Evolutionary conservation across 2,329 filamentous ascomycete species (phyloP), one percentile per base, ranked within the genome.

Genomic region (Nigrospora sphaerica): DNA sequence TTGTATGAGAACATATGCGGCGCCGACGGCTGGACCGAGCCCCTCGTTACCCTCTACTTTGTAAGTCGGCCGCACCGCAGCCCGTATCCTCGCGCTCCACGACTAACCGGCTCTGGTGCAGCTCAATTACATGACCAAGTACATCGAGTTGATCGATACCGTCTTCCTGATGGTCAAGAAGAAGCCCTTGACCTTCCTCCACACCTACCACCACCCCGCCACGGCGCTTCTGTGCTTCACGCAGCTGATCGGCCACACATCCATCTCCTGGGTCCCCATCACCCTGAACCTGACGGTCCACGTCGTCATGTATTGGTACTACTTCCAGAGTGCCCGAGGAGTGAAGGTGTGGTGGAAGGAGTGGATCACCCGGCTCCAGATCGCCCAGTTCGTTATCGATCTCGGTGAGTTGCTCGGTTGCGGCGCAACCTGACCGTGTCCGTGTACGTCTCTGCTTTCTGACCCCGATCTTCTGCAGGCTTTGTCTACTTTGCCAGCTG

Each of bases 241-340:
- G 44, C 91, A 96, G 75, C 82, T 96, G 52, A 83, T 95, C 62
- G 91, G 91, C 56, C 80, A 88, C 62, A 96, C 91, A 34, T 81
- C 91, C 39, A 90, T 96, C 45, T 95, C 90, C 50, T 96, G 91
- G 91, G 88, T 95, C 45, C 84, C 85, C 50, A 96, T 96, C 65
- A 85, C 82, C 41, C 81, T 96, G 60, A 96, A 96, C 77, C 72
- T 96, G 63, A 81, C 81, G 52, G 91, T 96, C 42, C 91, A 96
- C 72, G 91, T 96, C 48, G 87, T 95, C 64, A 96, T 96, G 91
- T 96, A 96, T 83, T 95, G 90, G 90, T 96, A 96, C 82, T 96
- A 96, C 81, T 96, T 96, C 83, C 91, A 96, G 78, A 90, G 88
- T 63, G 90, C 91, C 43, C 89, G 91, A 59, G 92, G 92, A 57